A percentile compares a stretch with the other conserved stretches of the same genome.
Conservation (phyloP, 495 filamentous ascomycete genomes). For the Penicillium parvum region DNA sequence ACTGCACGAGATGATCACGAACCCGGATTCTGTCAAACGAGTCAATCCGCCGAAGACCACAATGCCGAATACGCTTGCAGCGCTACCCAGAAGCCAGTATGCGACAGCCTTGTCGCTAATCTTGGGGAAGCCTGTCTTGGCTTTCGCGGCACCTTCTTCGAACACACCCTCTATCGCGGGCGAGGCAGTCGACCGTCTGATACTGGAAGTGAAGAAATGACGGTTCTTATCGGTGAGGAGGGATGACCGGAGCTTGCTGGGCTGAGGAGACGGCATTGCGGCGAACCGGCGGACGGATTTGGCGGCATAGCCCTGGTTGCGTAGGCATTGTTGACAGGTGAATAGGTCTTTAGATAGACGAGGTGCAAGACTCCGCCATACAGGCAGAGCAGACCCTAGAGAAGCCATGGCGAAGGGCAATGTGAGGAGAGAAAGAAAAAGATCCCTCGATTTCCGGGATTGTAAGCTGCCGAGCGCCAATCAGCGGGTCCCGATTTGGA, state of each 20-base stretch:
- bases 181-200: conserved; percentile 24
- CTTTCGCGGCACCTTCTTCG: conserved; percentile 23
- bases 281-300: conserved; percentile 34
- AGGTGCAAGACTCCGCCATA: conserved; percentile 39
- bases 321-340: conserved; percentile 60
- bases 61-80: conserved; percentile 90
- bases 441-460: conserved; percentile 12
- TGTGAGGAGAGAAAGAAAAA: conserved; percentile 16
- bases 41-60: conserved; percentile 94
- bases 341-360: conserved; percentile 54
- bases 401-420: conserved; percentile 32
- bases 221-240: conserved; percentile 25
- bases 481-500: conserved; percentile 25
- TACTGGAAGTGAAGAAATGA: conserved; percentile 29
- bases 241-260: conserved; percentile 25
- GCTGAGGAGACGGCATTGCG: conserved; percentile 24
- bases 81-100: conserved; percentile 91
- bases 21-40: conserved; percentile 93
- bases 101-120: conserved; percentile 69
- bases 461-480: conserved; percentile 22
- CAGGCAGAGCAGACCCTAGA: conserved; percentile 26
- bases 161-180: conserved; percentile 16
- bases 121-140: conserved; percentile 60
- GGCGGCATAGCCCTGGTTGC: conserved; percentile 28
- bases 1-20: conserved; percentile 20